These are phyloP conservation scores for Kodamaea jinghongensis DNA, from an alignment of 805 yeast genomes.

Conservation along the genomic window DNA sequence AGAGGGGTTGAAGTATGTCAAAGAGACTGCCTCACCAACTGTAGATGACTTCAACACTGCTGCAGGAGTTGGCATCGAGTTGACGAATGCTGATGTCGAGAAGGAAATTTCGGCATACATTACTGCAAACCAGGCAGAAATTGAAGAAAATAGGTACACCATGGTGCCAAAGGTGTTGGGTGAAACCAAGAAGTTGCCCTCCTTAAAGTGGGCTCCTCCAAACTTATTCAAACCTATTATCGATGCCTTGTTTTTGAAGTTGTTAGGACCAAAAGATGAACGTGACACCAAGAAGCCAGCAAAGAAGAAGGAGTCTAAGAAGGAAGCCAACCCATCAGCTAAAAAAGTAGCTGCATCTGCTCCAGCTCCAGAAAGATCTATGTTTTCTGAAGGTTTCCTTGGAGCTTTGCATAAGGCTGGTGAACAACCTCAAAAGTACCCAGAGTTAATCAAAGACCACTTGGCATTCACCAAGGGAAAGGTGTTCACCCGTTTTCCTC, in stretches of 20 bases:
- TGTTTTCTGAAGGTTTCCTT: conserved; percentile 93
- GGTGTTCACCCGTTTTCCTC: conserved; percentile 95
- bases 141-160: conserved; percentile 73
- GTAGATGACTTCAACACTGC: conserved; percentile 53
- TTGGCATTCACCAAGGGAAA: conserved; percentile 72
- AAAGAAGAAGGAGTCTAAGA: conserved; percentile 47
- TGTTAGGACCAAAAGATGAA: conserved; percentile 94
- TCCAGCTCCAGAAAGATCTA: conserved; percentile 49
- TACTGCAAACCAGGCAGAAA: conserved; percentile 53
- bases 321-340: conserved; percentile 12
- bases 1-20: conserved; percentile 76
- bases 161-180: conserved; percentile 75
- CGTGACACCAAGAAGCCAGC: conserved; percentile 82
- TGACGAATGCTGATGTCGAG: conserved; percentile 65
- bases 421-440: conserved; percentile 86
- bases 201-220: conserved; percentile 91
- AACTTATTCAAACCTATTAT: conserved; percentile 81
- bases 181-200: conserved; percentile 67
- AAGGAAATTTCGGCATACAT: conserved; percentile 58
- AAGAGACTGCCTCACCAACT: conserved; percentile 43
- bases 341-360: conserved; percentile 16
- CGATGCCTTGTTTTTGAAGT: conserved; percentile 67
- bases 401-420: conserved; percentile 96
- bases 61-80: conserved; percentile 76
- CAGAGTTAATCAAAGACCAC: conserved; percentile 81